A percentile compares a stretch with the other conserved stretches of the same genome.
Conservation (phyloP, 23 red algal species). For the Chondrus crispus region DNA sequence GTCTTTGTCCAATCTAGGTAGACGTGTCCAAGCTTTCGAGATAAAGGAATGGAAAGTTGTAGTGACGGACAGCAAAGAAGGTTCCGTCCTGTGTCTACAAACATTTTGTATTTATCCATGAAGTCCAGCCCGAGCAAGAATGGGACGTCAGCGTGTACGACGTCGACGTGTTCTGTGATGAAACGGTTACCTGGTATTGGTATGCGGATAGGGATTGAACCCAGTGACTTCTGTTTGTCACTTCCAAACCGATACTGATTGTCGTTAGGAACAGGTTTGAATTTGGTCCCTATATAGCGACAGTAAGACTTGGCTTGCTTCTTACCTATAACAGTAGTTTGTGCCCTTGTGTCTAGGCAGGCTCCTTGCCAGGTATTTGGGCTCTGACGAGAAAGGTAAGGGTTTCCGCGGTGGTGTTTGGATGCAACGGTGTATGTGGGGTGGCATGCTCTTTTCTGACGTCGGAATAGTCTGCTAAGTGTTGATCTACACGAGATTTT, state of each 20-base stretch:
- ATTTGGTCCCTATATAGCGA: conserved; percentile 3
- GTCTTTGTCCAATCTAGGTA: not conserved
- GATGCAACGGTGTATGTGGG: too few species aligned
- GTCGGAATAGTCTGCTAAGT: too few species aligned
- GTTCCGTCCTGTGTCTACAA: not conserved
- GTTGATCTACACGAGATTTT: too few species aligned
- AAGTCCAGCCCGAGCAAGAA: not conserved
- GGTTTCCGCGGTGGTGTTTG: too few species aligned
- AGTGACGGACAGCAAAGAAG: not conserved
- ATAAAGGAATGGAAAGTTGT: not conserved
- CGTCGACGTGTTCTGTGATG: not conserved
- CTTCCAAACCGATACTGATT: not conserved
- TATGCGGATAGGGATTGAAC: conserved; percentile 1
- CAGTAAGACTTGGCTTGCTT: not conserved
- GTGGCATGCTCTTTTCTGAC: too few species aligned
- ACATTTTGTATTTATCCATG: not conserved
- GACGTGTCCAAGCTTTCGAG: not conserved
- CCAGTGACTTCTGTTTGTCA: not conserved
- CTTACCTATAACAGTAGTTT: conserved; percentile 11
- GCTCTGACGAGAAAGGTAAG: too few species aligned
- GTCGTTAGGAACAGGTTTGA: not conserved
- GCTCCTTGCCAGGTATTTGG: not conserved
- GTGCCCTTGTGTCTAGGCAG: not conserved
- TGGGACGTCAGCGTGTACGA: not conserved
- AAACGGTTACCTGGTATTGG: not conserved